Percentiles rank a stretch among this genome's conserved stretches.
Conservation (phyloP, 805 yeast species). For the Ascoidea asiatica region DNA sequence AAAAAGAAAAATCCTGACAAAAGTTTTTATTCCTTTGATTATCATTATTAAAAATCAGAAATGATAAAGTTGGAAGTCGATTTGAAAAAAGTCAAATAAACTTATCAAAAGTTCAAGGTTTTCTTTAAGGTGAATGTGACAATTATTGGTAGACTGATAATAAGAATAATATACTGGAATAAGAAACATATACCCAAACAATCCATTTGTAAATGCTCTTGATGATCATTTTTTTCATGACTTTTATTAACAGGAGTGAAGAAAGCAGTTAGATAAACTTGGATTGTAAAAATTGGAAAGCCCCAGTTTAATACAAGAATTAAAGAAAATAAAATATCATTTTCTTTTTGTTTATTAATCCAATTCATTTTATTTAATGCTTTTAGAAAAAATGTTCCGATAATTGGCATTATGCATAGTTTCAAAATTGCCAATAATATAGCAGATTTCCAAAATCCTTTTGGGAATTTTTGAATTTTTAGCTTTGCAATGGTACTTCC, state of each 20-base stretch:
- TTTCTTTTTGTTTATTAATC: conserved; percentile 24
- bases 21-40: too few species aligned
- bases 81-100: too few species aligned
- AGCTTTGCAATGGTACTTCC: conserved; percentile 86
- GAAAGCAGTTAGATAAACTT: conserved; percentile 80
- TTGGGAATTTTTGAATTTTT: conserved; percentile 44
- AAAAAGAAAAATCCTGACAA: too few species aligned
- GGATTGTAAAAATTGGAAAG: conserved; percentile 79
- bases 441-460: conserved; percentile 41
- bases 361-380: conserved; percentile 49
- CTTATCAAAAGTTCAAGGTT: too few species aligned
- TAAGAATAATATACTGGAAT: conserved; percentile 49
- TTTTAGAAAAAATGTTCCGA: conserved; percentile 60
- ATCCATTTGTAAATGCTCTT: conserved; percentile 63
- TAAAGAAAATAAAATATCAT: conserved; percentile 50
- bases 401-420: conserved; percentile 60
- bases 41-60: too few species aligned
- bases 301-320: conserved; percentile 65
- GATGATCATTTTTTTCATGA: too few species aligned
- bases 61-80: too few species aligned
- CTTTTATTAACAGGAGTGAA: conserved; percentile 80
- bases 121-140: conserved; percentile 37
- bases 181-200: conserved; percentile 62
- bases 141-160: conserved; percentile 57
- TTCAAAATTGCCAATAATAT: conserved; percentile 41